Conservation (phyloP, 257 asterid species). For the Solanum okadae region DNA sequence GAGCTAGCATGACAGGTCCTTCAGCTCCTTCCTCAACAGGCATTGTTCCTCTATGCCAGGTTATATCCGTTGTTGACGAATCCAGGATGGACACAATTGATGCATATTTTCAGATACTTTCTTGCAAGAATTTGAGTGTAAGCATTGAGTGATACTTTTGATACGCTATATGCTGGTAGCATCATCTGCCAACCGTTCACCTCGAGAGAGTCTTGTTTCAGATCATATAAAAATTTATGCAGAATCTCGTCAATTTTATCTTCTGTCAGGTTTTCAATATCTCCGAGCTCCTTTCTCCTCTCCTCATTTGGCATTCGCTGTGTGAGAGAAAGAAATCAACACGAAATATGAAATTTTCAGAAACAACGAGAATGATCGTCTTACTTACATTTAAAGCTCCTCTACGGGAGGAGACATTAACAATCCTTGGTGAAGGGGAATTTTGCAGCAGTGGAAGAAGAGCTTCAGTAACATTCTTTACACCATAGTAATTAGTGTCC, state of each 20-base stretch:
- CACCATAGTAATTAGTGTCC: no score
- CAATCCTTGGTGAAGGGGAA: no score
- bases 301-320: conserved; percentile 58
- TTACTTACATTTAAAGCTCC: conserved; percentile 46
- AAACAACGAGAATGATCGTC: neutral
- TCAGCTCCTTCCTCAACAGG: conserved; percentile 57
- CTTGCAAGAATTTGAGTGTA: conserved; percentile 59
- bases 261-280: conserved; percentile 45
- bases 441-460: no score
- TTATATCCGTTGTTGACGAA: conserved; percentile 58
- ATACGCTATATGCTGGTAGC: conserved; percentile 66
- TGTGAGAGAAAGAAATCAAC: neutral
- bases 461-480: no score
- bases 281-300: conserved; percentile 46
- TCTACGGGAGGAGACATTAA: conserved; percentile 25
- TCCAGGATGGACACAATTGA: conserved; percentile 75
- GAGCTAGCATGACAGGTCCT: conserved; percentile 60
- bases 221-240: conserved; percentile 34
- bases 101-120: conserved; percentile 44
- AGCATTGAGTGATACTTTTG: conserved; percentile 65
- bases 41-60: conserved; percentile 49
- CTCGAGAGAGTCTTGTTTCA: conserved; percentile 39
- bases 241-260: conserved; percentile 44
- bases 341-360: neutral
- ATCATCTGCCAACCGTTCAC: conserved; percentile 71